Conservation (phyloP, 805 yeast species). For the Sugiyamaella boreocaroliniensis region DNA sequence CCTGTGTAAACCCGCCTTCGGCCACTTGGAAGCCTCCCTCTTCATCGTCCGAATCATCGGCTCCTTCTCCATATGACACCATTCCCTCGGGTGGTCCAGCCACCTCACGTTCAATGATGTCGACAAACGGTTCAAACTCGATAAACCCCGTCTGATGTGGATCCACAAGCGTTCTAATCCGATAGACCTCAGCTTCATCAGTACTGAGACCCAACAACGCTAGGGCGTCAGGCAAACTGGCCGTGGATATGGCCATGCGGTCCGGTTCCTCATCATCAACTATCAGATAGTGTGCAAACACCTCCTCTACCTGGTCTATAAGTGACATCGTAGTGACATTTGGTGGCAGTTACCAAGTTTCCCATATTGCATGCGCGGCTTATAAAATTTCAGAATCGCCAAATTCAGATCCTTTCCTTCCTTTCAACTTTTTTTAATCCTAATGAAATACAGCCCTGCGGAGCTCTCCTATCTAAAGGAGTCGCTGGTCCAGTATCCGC, state of each 20-base stretch:
- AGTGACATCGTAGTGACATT: neutral
- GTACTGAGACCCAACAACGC: constrained; percentile 24
- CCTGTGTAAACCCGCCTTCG: neutral
- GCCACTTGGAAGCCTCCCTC: no score
- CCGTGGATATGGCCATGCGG: constrained; percentile 22
- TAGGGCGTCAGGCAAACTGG: constrained; percentile 24
- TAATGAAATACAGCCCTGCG: constrained; percentile 33
- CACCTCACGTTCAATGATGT: constrained; percentile 4
- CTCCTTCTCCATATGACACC: neutral
- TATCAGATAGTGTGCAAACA: constrained; percentile 25
- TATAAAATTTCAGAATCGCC: neutral
- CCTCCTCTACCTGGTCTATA: constrained; percentile 21
- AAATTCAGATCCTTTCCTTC: neutral
- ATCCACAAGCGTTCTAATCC: constrained; percentile 18
- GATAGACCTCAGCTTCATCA: constrained; percentile 7
- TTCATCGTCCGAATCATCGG: neutral
- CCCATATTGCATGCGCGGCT: neutral
- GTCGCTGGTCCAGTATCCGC: constrained; percentile 53
- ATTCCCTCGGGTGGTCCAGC: neutral
- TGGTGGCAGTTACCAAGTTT: neutral
- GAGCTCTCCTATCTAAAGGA: constrained; percentile 58
- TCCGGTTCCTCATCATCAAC: constrained; percentile 20
- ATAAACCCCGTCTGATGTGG: constrained; percentile 24
- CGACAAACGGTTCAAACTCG: constrained; percentile 19
- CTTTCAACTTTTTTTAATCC: neutral